Conservation (phyloP, 441 rosid genomes). For the Lepidium campestre region DNA sequence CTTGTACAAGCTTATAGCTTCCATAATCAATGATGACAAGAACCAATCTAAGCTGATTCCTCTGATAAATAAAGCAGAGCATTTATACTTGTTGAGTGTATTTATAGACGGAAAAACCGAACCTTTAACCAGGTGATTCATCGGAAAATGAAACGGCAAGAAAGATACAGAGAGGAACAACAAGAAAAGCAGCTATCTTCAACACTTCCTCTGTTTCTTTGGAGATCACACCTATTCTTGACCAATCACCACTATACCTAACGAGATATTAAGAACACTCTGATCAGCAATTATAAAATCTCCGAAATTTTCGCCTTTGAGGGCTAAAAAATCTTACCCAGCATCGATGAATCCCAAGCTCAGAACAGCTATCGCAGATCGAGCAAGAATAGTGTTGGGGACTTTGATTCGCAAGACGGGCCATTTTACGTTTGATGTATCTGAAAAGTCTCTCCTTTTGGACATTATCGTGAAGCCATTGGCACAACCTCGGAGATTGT, state of each 20-base stretch:
- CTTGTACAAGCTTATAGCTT: not conserved
- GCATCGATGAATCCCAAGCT: conserved; percentile 80
- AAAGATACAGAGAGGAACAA: conserved; percentile 61
- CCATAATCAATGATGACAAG: not conserved
- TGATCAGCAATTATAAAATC: not conserved
- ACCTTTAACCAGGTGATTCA: conserved; percentile 25
- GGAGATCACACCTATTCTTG: conserved; percentile 79
- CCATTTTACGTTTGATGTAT: conserved; percentile 21
- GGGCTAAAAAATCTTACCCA: conserved; percentile 37
- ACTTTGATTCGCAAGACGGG: conserved; percentile 29
- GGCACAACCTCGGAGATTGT: not conserved
- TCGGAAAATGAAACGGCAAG: conserved; percentile 37
- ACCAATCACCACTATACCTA: conserved; percentile 93
- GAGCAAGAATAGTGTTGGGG: conserved; percentile 35
- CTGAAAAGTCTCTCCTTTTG: conserved; percentile 30
- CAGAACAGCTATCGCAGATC: conserved; percentile 40
- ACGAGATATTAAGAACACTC: not conserved
- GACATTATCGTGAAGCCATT: conserved; percentile 20
- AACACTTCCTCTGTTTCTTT: conserved; percentile 57
- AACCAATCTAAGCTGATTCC: not conserved
- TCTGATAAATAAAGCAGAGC: not conserved
- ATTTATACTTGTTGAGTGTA: not conserved
- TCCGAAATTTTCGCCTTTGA: not conserved
- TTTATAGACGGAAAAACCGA: not conserved
- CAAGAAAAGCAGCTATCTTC: conserved; percentile 54